Conservation (phyloP, 371 early-diverging fungal species). For the Zychaea mexicana region DNA sequence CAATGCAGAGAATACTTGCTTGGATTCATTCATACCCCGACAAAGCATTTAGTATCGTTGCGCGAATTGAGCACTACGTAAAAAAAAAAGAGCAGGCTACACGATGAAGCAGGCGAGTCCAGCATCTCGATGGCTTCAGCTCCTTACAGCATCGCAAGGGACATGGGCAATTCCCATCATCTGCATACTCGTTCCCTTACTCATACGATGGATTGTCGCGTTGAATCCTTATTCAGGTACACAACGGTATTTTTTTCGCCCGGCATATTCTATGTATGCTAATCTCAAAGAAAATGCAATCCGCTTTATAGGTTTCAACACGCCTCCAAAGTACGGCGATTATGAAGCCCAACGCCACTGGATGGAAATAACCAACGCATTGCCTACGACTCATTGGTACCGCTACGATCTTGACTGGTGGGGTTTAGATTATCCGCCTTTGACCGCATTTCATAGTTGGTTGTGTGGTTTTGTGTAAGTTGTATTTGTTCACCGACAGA, state of each 20-base stretch:
- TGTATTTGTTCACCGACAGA: neutral
- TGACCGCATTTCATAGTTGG: slow-evolving; percentile 92
- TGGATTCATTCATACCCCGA: no score
- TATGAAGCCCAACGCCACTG: slow-evolving; percentile 98
- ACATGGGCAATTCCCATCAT: slow-evolving; percentile 43
- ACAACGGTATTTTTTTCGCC: no score
- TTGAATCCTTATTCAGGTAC: slow-evolving; percentile 85
- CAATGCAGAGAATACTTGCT: no score
- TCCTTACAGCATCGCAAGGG: neutral
- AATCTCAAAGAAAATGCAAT: no score
- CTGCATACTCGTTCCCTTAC: slow-evolving; percentile 57
- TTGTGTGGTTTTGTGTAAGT: slow-evolving; percentile 79
- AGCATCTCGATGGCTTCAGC: neutral
- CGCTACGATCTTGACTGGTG: slow-evolving; percentile 86
- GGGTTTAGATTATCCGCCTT: slow-evolving; percentile 96
- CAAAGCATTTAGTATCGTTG: no score
- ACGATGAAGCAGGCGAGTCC: slow-evolving; percentile 23
- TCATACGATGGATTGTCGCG: slow-evolving; percentile 74
- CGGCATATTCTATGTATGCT: no score
- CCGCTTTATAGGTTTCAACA: slow-evolving; percentile 39
- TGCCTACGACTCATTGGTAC: slow-evolving; percentile 87
- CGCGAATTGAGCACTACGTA: no score
- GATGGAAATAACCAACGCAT: slow-evolving; percentile 89
- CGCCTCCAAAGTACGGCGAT: slow-evolving; percentile 89
- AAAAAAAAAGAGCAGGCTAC: no score